These are phyloP conservation scores for Nemania sp. DNA, from an alignment of 2,329 filamentous ascomycete genomes.

Conservation along the genomic window DNA sequence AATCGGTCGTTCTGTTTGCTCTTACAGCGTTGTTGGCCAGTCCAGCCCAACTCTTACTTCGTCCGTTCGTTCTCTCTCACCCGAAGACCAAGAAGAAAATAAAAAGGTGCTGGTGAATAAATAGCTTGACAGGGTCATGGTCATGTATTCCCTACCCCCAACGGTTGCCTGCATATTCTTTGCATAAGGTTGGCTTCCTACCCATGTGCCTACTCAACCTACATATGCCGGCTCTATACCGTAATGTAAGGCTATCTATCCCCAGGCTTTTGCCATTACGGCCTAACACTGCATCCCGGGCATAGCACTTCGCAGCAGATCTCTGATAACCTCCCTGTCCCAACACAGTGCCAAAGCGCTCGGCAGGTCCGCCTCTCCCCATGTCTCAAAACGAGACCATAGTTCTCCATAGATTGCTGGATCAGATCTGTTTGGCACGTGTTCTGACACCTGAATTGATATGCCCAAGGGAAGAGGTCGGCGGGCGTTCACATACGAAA, in stretches of 20 bases:
- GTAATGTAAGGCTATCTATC: conserved; percentile 21
- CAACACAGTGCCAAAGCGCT: conserved; percentile 6
- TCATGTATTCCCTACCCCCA: conserved; percentile 15
- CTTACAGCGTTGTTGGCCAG: background rate
- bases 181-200: conserved; percentile 23
- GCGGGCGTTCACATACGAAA: conserved; percentile 11
- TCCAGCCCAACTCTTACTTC: background rate
- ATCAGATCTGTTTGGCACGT: conserved; percentile 21
- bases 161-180: conserved; percentile 28
- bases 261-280: conserved; percentile 16
- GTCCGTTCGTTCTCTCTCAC: background rate
- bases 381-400: conserved; percentile 24
- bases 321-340: background rate
- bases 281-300: conserved; percentile 22
- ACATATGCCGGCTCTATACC: conserved; percentile 4
- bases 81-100: background rate
- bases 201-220: conserved; percentile 18
- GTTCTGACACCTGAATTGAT: conserved; percentile 15
- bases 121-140: conserved; percentile 23
- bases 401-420: background rate
- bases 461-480: background rate
- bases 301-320: conserved; percentile 5
- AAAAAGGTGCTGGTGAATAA: conserved; percentile 29
- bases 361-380: background rate
- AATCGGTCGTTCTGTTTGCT: conserved; percentile 14